These are phyloP conservation scores for Boletus rufocinnamomeus DNA, from an alignment of 768 basidiomycete genomes.

Conservation along the genomic window DNA sequence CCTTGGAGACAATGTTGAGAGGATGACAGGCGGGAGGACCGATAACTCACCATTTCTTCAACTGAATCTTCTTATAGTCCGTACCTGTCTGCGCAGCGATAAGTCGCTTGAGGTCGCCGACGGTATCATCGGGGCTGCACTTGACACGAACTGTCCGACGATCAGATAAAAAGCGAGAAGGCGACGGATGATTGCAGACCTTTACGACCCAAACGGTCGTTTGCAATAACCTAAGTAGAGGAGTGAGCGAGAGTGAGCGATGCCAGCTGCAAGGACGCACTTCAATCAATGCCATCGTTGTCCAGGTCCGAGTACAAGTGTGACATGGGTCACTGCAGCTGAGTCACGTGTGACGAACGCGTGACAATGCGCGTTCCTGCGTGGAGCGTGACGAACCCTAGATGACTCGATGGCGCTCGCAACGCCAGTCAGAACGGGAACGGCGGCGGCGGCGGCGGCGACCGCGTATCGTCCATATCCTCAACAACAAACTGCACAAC, in stretches of 20 bases:
- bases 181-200: conserved; percentile 44
- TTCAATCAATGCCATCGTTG: conserved; percentile 56
- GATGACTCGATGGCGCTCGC: conserved; percentile 30
- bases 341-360: conserved; percentile 23
- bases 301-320: background rate
- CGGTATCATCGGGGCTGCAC: conserved; percentile 93
- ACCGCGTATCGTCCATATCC: conserved; percentile 30
- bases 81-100: conserved; percentile 97
- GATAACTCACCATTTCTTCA: conserved; percentile 90
- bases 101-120: conserved; percentile 95
- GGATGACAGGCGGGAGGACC: background rate
- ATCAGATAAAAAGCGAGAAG: conserved; percentile 5
- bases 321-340: conserved; percentile 15
- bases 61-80: conserved; percentile 76
- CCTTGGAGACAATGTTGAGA: conserved; percentile 47
- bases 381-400: conserved; percentile 12
- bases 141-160: conserved; percentile 81
- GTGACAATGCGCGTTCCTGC: conserved; percentile 21
- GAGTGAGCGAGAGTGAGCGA: background rate
- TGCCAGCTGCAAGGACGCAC: conserved; percentile 30
- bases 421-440: conserved; percentile 33
- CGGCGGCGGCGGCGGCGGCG: conserved; percentile 16
- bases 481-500: conserved; percentile 21
- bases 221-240: conserved; percentile 77
- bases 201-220: conserved; percentile 94